phyloP scores from a whole-genome alignment of 768 basidiomycete species.

The Cystofilobasidium ferigula region DNA sequence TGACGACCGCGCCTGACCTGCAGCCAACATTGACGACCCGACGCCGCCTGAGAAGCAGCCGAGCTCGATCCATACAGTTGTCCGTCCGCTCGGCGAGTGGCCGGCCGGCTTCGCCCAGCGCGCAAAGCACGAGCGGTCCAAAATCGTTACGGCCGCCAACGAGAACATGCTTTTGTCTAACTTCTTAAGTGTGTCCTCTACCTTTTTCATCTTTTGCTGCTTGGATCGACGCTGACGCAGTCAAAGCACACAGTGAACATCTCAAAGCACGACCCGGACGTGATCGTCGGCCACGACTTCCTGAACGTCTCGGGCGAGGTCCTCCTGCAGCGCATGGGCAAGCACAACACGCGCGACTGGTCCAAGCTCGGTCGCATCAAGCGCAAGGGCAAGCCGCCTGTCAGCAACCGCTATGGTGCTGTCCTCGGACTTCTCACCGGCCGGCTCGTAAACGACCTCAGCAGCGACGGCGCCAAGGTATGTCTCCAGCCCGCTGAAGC shows the following conservation, averaged over 20 bases:
- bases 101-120: constrained; percentile 69
- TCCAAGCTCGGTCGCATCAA: constrained; percentile 85
- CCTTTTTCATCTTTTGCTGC: not conserved
- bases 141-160: constrained; percentile 61
- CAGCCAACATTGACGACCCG: constrained; percentile 80
- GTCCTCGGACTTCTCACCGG: constrained; percentile 77
- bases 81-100: constrained; percentile 74
- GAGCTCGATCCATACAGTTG: constrained; percentile 72
- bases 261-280: constrained; percentile 80
- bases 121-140: constrained; percentile 52
- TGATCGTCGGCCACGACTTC: constrained; percentile 91
- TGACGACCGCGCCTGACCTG: not conserved
- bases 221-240: not conserved
- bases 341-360: constrained; percentile 85
- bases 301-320: constrained; percentile 80
- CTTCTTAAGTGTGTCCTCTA: constrained; percentile 55
- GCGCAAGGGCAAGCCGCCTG: constrained; percentile 47
- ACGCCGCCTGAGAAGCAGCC: constrained; percentile 78
- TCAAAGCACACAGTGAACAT: constrained; percentile 60
- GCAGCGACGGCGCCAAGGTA: constrained; percentile 88
- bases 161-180: constrained; percentile 77
- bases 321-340: constrained; percentile 77
- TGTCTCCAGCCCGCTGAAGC: constrained; percentile 23
- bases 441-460: constrained; percentile 78
- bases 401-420: constrained; percentile 45